A percentile compares a stretch with the other conserved stretches of the same genome.
Evolutionary conservation across 352 stramenopile genomes (phyloP).

Genomic region (Proteromonas lacertae): DNA sequence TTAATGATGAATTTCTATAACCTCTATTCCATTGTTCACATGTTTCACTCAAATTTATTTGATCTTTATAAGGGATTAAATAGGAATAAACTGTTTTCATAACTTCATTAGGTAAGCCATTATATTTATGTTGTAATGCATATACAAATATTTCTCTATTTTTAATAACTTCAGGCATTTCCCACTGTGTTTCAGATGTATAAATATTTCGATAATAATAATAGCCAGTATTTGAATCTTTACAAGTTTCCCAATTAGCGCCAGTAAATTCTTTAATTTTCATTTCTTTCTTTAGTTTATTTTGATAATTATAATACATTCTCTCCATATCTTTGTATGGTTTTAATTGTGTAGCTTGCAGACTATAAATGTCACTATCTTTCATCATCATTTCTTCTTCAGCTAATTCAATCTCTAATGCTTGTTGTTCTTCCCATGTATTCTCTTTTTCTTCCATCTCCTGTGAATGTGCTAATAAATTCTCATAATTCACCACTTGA

Average conservation of each 20-base stretch:
- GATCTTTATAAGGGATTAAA: slow-evolving; percentile 22
- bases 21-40: slow-evolving; percentile 19
- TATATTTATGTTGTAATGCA: slow-evolving; percentile 23
- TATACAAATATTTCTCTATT: slow-evolving; percentile 33
- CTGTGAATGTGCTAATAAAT: neutral
- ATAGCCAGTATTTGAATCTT: slow-evolving; percentile 13
- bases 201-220: slow-evolving; percentile 70
- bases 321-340: neutral
- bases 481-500: neutral
- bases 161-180: slow-evolving; percentile 36
- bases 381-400: slow-evolving; percentile 9
- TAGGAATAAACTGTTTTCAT: slow-evolving; percentile 35
- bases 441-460: neutral
- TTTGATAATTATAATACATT: neutral
- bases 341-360: neutral
- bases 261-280: slow-evolving; percentile 20
- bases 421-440: too few species aligned
- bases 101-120: slow-evolving; percentile 23
- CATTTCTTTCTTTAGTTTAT: neutral
- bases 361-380: neutral
- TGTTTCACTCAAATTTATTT: slow-evolving; percentile 11
- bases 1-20: too few species aligned
- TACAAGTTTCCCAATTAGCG: slow-evolving; percentile 17
- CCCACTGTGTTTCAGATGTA: slow-evolving; percentile 53
- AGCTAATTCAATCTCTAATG: too few species aligned